These are phyloP conservation scores for Colletotrichum sp. DNA, from an alignment of 2,329 filamentous ascomycete genomes.

Conservation along the genomic window DNA sequence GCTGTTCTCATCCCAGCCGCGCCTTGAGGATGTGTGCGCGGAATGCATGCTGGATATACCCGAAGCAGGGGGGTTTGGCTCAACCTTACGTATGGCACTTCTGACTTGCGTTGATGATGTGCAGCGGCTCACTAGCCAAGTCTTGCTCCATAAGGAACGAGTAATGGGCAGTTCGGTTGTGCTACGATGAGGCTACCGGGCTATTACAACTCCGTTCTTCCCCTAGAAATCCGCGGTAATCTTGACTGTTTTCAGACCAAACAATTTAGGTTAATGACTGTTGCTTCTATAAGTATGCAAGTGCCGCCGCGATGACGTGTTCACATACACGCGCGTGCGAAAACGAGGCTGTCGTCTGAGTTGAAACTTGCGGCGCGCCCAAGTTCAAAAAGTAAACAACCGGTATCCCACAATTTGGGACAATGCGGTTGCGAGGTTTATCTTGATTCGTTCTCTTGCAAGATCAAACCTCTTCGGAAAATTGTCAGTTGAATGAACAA, in stretches of 20 bases:
- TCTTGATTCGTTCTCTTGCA: not conserved
- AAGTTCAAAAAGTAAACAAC: not conserved
- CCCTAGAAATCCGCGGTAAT: not conserved
- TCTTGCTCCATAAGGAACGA: not conserved
- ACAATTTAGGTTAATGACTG: not conserved
- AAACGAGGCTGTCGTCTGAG: not conserved
- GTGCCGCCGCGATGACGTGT: not conserved
- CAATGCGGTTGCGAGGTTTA: not conserved
- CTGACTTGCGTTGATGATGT: not conserved
- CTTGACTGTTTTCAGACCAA: not conserved
- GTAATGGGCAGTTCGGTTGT: not conserved
- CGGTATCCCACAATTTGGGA: not conserved
- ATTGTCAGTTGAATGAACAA: not conserved
- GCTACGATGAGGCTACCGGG: not conserved
- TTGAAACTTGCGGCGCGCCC: not conserved
- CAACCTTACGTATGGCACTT: not conserved
- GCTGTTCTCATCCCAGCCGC: not conserved
- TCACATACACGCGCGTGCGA: not conserved
- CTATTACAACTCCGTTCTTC: not conserved
- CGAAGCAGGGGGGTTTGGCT: not conserved
- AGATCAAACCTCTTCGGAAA: not conserved
- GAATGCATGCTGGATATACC: not conserved
- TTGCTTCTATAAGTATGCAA: not conserved
- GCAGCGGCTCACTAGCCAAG: not conserved
- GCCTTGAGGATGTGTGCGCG: not conserved